These are phyloP conservation scores for Fomitopsis pulvina DNA, from an alignment of 768 basidiomycete species.

Conservation along the genomic window DNA sequence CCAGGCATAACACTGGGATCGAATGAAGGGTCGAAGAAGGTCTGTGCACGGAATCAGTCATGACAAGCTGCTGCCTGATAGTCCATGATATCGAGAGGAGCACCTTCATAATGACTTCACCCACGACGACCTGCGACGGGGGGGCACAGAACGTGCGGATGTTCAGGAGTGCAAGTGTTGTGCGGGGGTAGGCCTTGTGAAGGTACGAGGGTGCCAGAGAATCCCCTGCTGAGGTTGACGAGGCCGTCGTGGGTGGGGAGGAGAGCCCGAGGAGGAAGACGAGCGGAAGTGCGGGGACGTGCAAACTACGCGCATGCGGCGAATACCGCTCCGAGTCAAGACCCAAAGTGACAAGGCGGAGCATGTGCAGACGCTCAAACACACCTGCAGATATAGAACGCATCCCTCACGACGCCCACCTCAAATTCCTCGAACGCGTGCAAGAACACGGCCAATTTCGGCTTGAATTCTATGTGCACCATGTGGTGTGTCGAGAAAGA, in stretches of 20 bases:
- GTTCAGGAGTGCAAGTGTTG: slow-evolving; percentile 52
- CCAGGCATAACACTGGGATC: slow-evolving; percentile 59
- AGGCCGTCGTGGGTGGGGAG: slow-evolving; percentile 48
- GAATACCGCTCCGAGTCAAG: neutral
- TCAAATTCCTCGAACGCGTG: slow-evolving; percentile 77
- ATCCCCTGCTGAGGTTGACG: no score
- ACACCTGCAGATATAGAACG: slow-evolving; percentile 69
- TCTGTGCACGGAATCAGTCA: slow-evolving; percentile 26
- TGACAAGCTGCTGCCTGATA: neutral
- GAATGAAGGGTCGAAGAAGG: slow-evolving; percentile 59
- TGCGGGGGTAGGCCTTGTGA: slow-evolving; percentile 51
- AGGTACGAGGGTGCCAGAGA: slow-evolving; percentile 45
- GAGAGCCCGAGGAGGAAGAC: slow-evolving; percentile 59
- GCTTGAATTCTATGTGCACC: slow-evolving; percentile 8
- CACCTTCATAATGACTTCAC: slow-evolving; percentile 52
- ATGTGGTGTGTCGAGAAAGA: slow-evolving; percentile 6
- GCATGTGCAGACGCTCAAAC: no score
- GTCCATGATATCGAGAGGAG: neutral
- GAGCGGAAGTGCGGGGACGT: slow-evolving; percentile 48
- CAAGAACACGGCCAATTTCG: slow-evolving; percentile 50
- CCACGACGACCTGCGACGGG: slow-evolving; percentile 39
- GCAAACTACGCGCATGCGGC: slow-evolving; percentile 32
- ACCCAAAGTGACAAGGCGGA: neutral
- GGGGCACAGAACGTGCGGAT: slow-evolving; percentile 46
- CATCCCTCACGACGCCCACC: slow-evolving; percentile 51